Percentiles rank a stretch among this genome's conserved stretches.
Conservation (phyloP, 108 stramenopile species). For the Skeletonema costatum region DNA sequence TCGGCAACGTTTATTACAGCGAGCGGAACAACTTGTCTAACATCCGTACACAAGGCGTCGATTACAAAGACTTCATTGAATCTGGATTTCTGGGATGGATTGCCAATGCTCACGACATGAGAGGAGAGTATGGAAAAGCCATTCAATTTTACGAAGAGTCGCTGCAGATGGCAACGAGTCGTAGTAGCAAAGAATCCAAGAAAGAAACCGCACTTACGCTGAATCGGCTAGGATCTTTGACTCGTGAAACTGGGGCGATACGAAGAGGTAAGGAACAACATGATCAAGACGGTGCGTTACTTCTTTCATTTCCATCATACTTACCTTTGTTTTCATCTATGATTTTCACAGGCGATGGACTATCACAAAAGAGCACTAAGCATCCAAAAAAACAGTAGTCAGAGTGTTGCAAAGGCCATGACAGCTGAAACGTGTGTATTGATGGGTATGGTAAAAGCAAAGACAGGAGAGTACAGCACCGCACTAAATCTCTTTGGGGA, state of each 20-base stretch:
- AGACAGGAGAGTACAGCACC: constrained; percentile 55
- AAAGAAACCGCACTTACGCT: constrained; percentile 67
- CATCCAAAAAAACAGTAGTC: constrained; percentile 57
- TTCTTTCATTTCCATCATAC: not conserved
- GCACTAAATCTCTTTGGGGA: constrained; percentile 64
- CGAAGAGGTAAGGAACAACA: constrained; percentile 28
- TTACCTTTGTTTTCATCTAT: not conserved
- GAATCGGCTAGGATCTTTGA: constrained; percentile 68
- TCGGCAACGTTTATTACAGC: constrained; percentile 79
- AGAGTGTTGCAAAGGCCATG: constrained; percentile 54
- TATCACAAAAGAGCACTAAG: constrained; percentile 68
- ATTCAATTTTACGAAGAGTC: constrained; percentile 77
- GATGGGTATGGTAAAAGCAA: constrained; percentile 62
- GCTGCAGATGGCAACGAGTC: constrained; percentile 56
- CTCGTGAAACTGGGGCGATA: constrained; percentile 52
- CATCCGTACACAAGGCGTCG: constrained; percentile 61
- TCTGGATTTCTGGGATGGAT: constrained; percentile 75
- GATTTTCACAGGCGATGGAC: constrained; percentile 65
- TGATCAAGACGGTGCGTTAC: no score
- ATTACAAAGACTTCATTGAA: constrained; percentile 73
- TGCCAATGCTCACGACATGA: constrained; percentile 70
- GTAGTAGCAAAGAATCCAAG: constrained; percentile 41
- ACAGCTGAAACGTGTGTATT: constrained; percentile 69
- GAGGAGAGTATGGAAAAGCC: constrained; percentile 71
- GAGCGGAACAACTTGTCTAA: constrained; percentile 68